Base-by-base conservation (phyloP, 2,329 filamentous ascomycete species). In the Aspergillaceae sp. region DNA sequence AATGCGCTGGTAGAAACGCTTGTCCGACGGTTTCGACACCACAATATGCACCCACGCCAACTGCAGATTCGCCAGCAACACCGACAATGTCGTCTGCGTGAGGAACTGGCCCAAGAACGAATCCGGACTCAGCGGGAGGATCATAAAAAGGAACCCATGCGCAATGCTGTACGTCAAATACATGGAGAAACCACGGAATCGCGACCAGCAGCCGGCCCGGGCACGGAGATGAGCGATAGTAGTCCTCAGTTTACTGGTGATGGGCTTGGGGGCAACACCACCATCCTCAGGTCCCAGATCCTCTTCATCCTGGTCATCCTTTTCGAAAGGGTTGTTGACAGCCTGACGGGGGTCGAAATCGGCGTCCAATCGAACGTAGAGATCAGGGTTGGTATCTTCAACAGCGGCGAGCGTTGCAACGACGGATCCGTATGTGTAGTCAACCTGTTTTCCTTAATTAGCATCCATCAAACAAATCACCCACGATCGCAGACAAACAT, bases 11-110 rank as follows among this genome's bases (percentile, higher is more conserved):
- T 77, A 86, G 73, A 84, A 88, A 55, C 70, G 71, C 63, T 78
- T 77, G 41, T 73, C 61, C 47, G 78, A 83, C 4, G 82, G 80
- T 44, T 80, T 74, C 2, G 87, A 83, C 61, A 96, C 89, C 62
- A 94, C 80, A 58, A 86, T 83, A 65, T 95, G 88, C 3, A 89
- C 86, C 88, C 89, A 95, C 44, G 80, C 77, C 55, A 90, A 78
- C 63, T 80, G 78, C 48, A 91, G 66, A 58, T 84, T 84, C 34
- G 84, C 78, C 30, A 86, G 72, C 19, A 77, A 65, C 26, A 91
- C 65, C 43, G 78, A 74, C 28, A 79, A 73, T 37, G 84, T 47
- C 42, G 83, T 74, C 44, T 74, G 74, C 45, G 73, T 71, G 45
- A 86, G 35, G 28, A 70, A 62, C 57, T 68, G 52, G 52, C 69